A percentile compares a stretch with the other conserved stretches of the same genome.
phyloP scores from a whole-genome alignment of 352 stramenopile species.

The Peronospora farinosa region DNA sequence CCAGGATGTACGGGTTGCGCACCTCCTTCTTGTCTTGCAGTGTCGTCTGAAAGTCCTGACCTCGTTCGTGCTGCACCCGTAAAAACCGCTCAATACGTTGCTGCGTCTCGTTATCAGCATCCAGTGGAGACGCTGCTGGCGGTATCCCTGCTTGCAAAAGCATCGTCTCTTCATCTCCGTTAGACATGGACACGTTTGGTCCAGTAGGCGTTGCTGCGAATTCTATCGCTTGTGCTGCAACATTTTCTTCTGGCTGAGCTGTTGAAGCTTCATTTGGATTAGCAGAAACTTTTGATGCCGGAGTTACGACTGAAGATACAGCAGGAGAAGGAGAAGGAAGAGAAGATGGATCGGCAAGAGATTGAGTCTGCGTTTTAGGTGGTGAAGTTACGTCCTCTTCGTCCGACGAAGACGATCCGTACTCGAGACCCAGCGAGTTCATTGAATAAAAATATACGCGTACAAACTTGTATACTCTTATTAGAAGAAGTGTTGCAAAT shows the following conservation, averaged over 20 bases:
- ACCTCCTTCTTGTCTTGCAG: constrained; percentile 81
- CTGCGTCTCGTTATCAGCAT: constrained; percentile 31
- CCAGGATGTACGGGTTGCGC: constrained; percentile 80
- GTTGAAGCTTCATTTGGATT: constrained; percentile 1
- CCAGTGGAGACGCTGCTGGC: constrained; percentile 19
- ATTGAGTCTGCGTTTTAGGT: background rate
- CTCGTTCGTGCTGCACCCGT: constrained; percentile 29
- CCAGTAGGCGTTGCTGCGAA: constrained; percentile 1
- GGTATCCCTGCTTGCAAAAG: constrained; percentile 39
- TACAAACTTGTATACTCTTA: too few species aligned
- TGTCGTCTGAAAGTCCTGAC: constrained; percentile 56
- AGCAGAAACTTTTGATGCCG: background rate
- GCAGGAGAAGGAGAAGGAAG: background rate
- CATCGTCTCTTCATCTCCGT: constrained; percentile 33
- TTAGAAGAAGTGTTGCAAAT: too few species aligned
- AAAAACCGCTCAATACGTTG: constrained; percentile 66
- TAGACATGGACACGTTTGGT: constrained; percentile 5
- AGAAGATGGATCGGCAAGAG: too few species aligned
- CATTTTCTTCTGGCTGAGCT: constrained; percentile 6
- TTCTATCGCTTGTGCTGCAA: constrained; percentile 1
- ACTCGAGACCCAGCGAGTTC: constrained; percentile 39
- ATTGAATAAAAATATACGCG: constrained; percentile 6
- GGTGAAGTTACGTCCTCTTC: constrained; percentile 14
- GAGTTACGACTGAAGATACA: constrained; percentile 4
- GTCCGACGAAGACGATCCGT: constrained; percentile 31